Conservation (phyloP, 495 filamentous ascomycete species). For the Hypoxylon crocopeplum region DNA sequence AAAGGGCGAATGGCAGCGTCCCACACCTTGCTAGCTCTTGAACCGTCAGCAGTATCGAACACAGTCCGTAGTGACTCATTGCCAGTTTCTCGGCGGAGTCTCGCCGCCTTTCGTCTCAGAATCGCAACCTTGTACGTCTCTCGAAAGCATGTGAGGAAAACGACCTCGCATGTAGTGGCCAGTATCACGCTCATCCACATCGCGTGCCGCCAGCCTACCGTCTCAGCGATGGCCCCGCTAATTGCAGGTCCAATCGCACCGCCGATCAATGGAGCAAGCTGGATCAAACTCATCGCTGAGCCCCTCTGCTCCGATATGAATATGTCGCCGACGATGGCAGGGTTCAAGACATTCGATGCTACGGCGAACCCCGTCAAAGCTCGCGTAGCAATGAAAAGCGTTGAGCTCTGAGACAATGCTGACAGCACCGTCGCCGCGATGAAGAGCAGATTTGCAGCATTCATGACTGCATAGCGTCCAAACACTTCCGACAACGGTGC, state of each 20-base stretch:
- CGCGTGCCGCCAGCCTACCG: constrained; percentile 62
- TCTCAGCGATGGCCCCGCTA: constrained; percentile 66
- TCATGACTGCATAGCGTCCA: constrained; percentile 62
- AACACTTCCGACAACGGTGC: constrained; percentile 64
- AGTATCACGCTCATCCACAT: constrained; percentile 60
- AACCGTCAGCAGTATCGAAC: constrained; percentile 43
- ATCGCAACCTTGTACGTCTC: constrained; percentile 62
- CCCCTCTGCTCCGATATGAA: constrained; percentile 58
- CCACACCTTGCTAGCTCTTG: constrained; percentile 36
- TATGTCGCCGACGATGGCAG: constrained; percentile 66
- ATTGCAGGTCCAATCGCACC: constrained; percentile 67
- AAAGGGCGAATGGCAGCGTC: constrained; percentile 56
- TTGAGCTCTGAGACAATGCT: constrained; percentile 48
- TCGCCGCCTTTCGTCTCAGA: constrained; percentile 49
- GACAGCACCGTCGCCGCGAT: constrained; percentile 53
- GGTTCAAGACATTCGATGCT: constrained; percentile 61
- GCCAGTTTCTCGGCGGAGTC: constrained; percentile 50
- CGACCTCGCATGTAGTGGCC: constrained; percentile 53
- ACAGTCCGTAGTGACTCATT: constrained; percentile 52
- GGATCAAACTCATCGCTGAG: constrained; percentile 57
- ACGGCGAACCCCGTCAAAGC: constrained; percentile 60
- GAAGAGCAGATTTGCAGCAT: constrained; percentile 59
- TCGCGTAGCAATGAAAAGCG: constrained; percentile 55
- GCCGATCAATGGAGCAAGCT: constrained; percentile 55
- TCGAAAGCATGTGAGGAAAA: constrained; percentile 53